phyloP scores from a whole-genome alignment of 2,329 filamentous ascomycete species.

The Claviceps africana region DNA sequence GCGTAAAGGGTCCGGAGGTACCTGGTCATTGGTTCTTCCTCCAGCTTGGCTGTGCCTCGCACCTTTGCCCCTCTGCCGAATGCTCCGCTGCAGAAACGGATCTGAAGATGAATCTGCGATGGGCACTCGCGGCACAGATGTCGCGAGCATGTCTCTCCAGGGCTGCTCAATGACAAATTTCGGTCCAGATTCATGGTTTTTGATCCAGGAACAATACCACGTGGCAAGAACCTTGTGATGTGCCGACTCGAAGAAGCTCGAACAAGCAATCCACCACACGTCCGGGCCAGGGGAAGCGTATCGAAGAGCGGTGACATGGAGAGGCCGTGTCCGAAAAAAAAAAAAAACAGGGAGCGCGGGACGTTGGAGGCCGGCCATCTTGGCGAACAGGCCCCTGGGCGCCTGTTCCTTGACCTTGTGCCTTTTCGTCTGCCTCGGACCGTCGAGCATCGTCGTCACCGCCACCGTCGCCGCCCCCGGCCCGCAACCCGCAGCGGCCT shows the following conservation, averaged over 20 bases:
- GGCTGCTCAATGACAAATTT: too few relatives aligned
- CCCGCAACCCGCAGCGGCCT: not conserved
- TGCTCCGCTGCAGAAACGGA: too few relatives aligned
- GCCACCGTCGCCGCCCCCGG: not conserved
- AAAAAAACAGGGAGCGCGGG: not conserved
- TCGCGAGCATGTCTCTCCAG: too few relatives aligned
- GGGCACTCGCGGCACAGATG: too few relatives aligned
- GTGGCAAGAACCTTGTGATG: not conserved
- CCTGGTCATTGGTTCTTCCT: not conserved
- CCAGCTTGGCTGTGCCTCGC: not conserved
- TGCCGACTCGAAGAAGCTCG: not conserved
- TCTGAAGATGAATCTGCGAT: too few relatives aligned
- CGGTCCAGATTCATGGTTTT: too few relatives aligned
- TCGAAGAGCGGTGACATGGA: too few relatives aligned
- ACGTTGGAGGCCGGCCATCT: not conserved
- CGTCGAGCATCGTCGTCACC: not conserved
- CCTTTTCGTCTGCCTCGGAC: not conserved
- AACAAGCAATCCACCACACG: not conserved
- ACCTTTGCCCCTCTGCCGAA: too few relatives aligned
- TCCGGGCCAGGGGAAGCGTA: too few relatives aligned
- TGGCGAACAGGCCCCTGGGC: not conserved
- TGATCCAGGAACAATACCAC: not conserved
- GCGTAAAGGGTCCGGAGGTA: not conserved
- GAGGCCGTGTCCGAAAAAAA: too few relatives aligned
- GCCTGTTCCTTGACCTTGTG: not conserved